phyloP scores from a whole-genome alignment of 78 protist genomes.

The Bodo saltans region DNA sequence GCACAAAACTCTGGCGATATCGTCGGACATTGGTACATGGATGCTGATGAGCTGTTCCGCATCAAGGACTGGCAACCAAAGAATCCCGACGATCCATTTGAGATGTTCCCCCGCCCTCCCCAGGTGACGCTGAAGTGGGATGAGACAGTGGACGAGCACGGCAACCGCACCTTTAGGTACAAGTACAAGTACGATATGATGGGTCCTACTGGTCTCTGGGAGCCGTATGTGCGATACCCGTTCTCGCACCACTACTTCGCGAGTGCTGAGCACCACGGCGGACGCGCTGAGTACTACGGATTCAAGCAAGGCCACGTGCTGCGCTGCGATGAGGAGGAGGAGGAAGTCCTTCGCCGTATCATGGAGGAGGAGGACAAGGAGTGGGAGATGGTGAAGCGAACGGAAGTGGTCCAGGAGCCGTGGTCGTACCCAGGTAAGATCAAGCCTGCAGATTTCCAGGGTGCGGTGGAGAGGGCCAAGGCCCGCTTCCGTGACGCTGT shows the following conservation, averaged over 20 bases:
- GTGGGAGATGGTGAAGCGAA: not conserved
- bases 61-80: not conserved
- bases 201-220: not conserved
- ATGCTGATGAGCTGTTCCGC: not conserved
- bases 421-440: not conserved
- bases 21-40: not conserved
- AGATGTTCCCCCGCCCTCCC: not conserved
- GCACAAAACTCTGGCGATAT: not conserved
- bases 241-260: not conserved
- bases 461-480: not conserved
- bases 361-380: not conserved
- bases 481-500: not conserved
- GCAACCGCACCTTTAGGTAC: not conserved
- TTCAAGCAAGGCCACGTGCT: not conserved
- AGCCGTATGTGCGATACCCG: not conserved
- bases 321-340: not conserved
- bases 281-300: not conserved
- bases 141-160: not conserved
- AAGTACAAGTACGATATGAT: not conserved
- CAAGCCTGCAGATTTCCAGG: not conserved
- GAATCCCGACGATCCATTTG: not conserved
- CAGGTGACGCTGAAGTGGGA: not conserved
- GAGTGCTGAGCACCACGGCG: not conserved
- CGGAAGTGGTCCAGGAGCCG: not conserved
- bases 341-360: not conserved